Evolutionary conservation across 2,329 filamentous ascomycete genomes (phyloP), one percentile per base, ranked within the genome.

Genomic region (Penicillium hesseltinei): DNA sequence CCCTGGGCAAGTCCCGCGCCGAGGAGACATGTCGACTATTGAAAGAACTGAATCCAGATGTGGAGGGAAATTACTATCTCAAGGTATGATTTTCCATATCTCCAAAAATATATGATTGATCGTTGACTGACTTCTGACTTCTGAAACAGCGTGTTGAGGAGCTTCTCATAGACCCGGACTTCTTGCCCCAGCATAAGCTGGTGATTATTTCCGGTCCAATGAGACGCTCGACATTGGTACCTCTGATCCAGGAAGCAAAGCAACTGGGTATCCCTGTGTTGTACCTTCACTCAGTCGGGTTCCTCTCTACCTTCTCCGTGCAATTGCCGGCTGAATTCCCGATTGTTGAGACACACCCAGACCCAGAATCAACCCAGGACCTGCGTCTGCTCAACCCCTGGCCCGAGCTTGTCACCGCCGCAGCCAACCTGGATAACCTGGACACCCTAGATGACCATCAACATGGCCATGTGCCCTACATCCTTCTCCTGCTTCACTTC

Each of bases 341-440:
- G 5, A 89, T 99, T 56, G 90, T 99, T 61, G 93, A 99, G 71
- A 97, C 94, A 44, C 94, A 99, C 70, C 94, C 94, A 0, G 92
- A 96, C 62, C 86, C 91, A 40, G 90, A 91, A 39, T 87, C 91
- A 8, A 94, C 86, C 0, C 88, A 89, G 56, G 94, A 99, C 67
- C 81, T 99, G 35, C 87, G 94, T 49, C 81, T 99, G 13, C 78
- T 96, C 5, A 84, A 82, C 35, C 93, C 94, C 36, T 99, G 94
- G 93, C 84, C 88, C 21, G 92, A 94, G 71, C 82, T 99, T 15
- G 72, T 80, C 2, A 79, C 83, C 4, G 92, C 92, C 61, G 83
- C 85, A 2, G 74, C 80, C 52, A 80, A 84, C 43, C 88, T 91
- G 2, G 77, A 80, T 33, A 78, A 89, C 48, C 83, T 97, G 17